Evolutionary conservation across 2,329 filamentous ascomycete genomes (phyloP), one percentile per base, ranked within the genome.

Genomic region (Orbilia quercus): DNA sequence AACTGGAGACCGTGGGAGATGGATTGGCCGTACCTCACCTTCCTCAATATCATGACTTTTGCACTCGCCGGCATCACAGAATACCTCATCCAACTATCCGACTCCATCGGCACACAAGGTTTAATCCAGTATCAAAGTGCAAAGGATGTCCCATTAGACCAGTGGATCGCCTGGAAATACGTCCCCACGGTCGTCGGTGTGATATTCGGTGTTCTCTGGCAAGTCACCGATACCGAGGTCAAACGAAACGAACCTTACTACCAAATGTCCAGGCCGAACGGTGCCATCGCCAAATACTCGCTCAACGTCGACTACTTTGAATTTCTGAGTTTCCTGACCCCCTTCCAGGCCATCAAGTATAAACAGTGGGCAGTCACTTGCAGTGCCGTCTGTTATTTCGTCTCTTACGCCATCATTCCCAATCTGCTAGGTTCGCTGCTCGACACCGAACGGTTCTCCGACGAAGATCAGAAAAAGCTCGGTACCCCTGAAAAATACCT

Each of bases 241-340:
- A 87, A 85, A 77, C 84, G 88, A n/a, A 80, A 89, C 25, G 88
- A 90, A 78, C 85, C 88, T 0, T 90, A 86, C 76, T 88, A 89
- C 75, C 88, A 90, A 78, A 82, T 90, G 54, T 89, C 87, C 1
- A 75, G 75, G 42, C 81, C 84, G 1, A 83, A 83, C 1, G 88
- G 88, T 12, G 87, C 88, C 0, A 80, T 88, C 18, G 88, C 88
- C 0, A 85, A 85, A 40, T 85, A 87, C 78, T 90, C 88, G 0
- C 85, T 92, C 77, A 91, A 91, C 75, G 88, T 90, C 73, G 88
- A 91, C 79, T 92, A 92, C 71, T 84, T 90, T 47, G 91, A 89
- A 3, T 85, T 87, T 76, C 86, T 89, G 81, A 88, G 85, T 77
- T 87, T 90, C 77, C 80, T 89, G 40, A 84, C 88, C 1, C 90